A percentile compares a stretch with the other conserved stretches of the same genome.
Conservation (phyloP, 2,329 filamentous ascomycete species). For the Geoglossum cookeanum region DNA sequence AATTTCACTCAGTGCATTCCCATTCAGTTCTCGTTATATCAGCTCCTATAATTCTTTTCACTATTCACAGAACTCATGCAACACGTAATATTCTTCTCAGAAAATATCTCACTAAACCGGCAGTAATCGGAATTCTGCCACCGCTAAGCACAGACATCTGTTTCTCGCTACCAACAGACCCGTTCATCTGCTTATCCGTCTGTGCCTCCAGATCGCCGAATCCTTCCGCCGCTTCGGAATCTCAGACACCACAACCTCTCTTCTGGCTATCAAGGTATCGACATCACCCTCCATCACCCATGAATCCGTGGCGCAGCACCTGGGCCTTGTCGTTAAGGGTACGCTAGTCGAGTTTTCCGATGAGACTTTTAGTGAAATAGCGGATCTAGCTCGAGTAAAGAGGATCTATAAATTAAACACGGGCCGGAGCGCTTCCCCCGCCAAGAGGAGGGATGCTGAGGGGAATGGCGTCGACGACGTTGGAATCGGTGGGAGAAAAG, state of each 20-base stretch:
- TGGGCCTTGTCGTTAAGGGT: constrained; percentile 43
- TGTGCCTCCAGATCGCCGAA: constrained; percentile 55
- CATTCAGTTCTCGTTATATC: not conserved
- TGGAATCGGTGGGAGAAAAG: not conserved
- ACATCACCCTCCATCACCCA: constrained; percentile 27
- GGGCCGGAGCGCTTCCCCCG: not conserved
- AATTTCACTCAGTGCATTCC: not conserved
- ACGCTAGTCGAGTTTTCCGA: constrained; percentile 40
- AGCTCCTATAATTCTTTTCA: not conserved
- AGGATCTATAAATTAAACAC: constrained; percentile 67
- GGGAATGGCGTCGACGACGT: not conserved
- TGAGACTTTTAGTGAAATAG: constrained; percentile 34
- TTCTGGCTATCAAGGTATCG: constrained; percentile 70
- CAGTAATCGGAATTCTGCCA: not conserved
- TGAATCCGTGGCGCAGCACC: constrained; percentile 37
- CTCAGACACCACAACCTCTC: constrained; percentile 42
- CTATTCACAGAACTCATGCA: not conserved
- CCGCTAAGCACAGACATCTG: not conserved
- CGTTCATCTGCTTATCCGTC: constrained; percentile 8
- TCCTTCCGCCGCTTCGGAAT: constrained; percentile 82
- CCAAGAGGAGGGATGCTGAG: not conserved
- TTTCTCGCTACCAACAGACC: not conserved
- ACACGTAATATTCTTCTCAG: not conserved
- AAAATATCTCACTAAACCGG: not conserved
- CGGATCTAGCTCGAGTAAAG: constrained; percentile 50